Percentiles rank a stretch among this genome's conserved stretches.
Conservation (phyloP, 2,329 filamentous ascomycete genomes). For the Penicillium corylophilum region DNA sequence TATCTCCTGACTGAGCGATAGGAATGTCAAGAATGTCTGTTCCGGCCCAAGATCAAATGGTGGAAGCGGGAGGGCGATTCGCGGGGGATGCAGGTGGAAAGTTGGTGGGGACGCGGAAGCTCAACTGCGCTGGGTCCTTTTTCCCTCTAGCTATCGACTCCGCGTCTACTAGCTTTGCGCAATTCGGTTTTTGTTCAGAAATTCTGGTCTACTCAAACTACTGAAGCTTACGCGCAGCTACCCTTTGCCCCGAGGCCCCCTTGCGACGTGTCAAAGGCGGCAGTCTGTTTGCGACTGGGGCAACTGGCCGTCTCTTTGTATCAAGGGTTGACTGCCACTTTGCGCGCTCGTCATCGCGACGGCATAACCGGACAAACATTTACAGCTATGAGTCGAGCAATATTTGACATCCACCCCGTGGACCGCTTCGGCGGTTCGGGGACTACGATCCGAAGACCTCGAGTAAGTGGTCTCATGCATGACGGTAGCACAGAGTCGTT, state of each 20-base stretch:
- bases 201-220: neutral
- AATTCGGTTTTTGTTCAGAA: neutral
- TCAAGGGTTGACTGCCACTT: neutral
- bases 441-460: conserved; percentile 72
- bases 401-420: conserved; percentile 70
- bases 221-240: neutral
- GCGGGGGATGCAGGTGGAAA: conserved; percentile 16
- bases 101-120: conserved; percentile 20
- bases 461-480: conserved; percentile 48
- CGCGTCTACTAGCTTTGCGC: neutral
- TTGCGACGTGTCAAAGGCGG: neutral
- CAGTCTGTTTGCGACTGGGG: neutral
- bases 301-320: conserved; percentile 1
- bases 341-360: neutral
- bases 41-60: neutral
- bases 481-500: neutral
- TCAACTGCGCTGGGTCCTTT: conserved; percentile 1
- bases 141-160: conserved; percentile 1
- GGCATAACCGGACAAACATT: neutral
- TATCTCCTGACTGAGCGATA: neutral
- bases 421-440: conserved; percentile 66
- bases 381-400: conserved; percentile 31
- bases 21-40: neutral
- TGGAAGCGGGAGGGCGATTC: conserved; percentile 12
- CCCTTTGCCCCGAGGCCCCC: neutral